phyloP scores from a whole-genome alignment of 257 asterid genomes.

The Lantana camara region DNA sequence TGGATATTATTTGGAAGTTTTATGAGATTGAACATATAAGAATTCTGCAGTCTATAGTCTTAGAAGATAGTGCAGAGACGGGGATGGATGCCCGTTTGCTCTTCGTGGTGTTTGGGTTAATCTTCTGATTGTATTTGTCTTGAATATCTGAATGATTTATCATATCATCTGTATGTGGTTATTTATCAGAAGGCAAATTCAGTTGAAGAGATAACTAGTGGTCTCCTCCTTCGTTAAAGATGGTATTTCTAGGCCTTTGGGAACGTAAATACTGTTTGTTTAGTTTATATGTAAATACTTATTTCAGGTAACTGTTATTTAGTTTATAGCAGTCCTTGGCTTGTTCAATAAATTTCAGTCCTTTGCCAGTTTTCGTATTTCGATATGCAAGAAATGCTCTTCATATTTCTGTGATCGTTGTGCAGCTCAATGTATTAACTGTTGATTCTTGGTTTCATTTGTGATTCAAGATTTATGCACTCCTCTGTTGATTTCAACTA shows the following conservation, averaged over 20 bases:
- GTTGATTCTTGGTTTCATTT: too few species aligned
- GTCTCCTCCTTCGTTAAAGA: constrained; percentile 19
- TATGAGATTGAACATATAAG: constrained; percentile 26
- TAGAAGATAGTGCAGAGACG: constrained; percentile 26
- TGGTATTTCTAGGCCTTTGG: neutral
- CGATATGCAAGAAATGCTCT: constrained; percentile 8
- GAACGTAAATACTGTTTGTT: constrained; percentile 1
- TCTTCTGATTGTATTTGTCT: constrained; percentile 24
- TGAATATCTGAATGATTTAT: constrained; percentile 15
- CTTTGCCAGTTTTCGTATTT: neutral
- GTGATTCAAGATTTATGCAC: too few species aligned
- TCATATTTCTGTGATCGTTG: neutral
- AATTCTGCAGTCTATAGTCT: constrained; percentile 15
- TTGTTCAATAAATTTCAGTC: neutral
- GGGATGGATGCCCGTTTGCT: constrained; percentile 23
- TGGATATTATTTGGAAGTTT: constrained; percentile 29
- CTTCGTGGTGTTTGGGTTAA: constrained; percentile 16
- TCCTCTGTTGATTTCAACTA: too few species aligned
- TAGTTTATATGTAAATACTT: neutral
- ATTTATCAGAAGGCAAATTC: constrained; percentile 19
- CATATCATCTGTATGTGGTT: constrained; percentile 2
- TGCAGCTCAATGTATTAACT: constrained; percentile 4
- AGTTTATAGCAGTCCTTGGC: too few species aligned
- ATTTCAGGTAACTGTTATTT: neutral
- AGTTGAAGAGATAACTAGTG: constrained; percentile 22